Base-by-base conservation (phyloP, 169 alveolate genomes). In the Babesia ovis region DNA sequence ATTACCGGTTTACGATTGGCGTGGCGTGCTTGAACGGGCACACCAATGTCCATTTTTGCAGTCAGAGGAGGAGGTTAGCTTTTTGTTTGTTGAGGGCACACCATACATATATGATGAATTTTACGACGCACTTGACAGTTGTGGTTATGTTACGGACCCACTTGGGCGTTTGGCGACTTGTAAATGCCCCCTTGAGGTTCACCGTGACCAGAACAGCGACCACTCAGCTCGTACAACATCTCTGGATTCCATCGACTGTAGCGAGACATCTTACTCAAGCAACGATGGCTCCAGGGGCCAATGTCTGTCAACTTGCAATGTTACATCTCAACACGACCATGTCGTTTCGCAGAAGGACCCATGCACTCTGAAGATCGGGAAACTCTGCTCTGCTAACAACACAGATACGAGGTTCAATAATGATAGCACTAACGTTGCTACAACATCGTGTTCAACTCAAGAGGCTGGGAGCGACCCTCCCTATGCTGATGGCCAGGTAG, bases 1-100 rank as follows among this genome's bases (percentile, higher is more conserved):
- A 4, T 23, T 72, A 42, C 83, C 83, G 27, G 42, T 72, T 5
- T 51, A 57, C 68, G 66, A 72, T 37, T 72, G 83, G 83, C 41
- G 45, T 32, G 53, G 23, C 22, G 22, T 72, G 29, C 68, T 72
- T 9, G 74, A 72, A 14, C 68, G 29, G 2, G 59, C 55, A 18
- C 37, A 59, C 11, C 23, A 5, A 31, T 32, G 62, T 23, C 6
- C 74, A 9, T 27, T 5, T 31, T 64, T 48, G 0, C 9, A 23
- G 11, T 16, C 43, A 16, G n/a, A 41, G 46, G 43, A 50, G 45
- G 2, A n/a, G 41, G 27, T 42, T 35, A 4, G 48, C 12, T 64
- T 64, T 25, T 5, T 64, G n/a, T 29, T 18, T 20, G 48, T 64
- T 22, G 50, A 46, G 12, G 74, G 74, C 16, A 14, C 55, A 22